Evolutionary conservation across 306 rosid species (phyloP).

Genomic region (Gastrolobium bilobum): DNA sequence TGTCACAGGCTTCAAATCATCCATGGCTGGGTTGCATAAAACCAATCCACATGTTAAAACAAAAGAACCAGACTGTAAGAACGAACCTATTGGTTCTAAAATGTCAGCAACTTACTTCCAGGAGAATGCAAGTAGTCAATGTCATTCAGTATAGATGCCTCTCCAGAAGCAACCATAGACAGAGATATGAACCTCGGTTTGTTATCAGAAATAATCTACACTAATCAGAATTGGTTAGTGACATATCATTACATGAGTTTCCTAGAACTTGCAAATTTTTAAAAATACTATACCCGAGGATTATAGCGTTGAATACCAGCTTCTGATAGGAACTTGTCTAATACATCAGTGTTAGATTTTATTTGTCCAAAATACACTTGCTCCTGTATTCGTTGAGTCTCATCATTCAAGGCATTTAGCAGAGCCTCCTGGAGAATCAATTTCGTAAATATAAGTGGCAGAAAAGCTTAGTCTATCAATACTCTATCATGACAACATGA

Average conservation of each 20-base stretch:
- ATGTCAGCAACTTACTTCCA: conserved; percentile 74
- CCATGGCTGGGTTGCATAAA: conserved; percentile 65
- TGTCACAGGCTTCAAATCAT: conserved; percentile 94
- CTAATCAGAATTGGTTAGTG: conserved; percentile 37
- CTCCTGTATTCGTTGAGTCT: conserved; percentile 93
- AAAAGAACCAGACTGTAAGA: conserved; percentile 35
- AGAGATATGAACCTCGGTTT: conserved; percentile 84
- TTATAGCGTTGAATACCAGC: conserved; percentile 92
- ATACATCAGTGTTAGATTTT: conserved; percentile 84
- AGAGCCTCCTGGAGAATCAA: conserved; percentile 80
- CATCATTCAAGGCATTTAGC: conserved; percentile 86
- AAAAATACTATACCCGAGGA: conserved; percentile 73
- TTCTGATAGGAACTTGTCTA: conserved; percentile 81
- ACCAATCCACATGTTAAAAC: conserved; percentile 52
- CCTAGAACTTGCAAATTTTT: conserved; percentile 19
- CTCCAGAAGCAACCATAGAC: conserved; percentile 66
- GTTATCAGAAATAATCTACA: conserved; percentile 80
- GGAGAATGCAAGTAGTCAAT: conserved; percentile 83
- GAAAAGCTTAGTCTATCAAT: conserved; percentile 29
- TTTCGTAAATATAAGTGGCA: conserved; percentile 39
- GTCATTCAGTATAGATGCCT: conserved; percentile 62
- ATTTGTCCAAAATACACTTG: conserved; percentile 96
- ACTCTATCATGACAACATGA: conserved; percentile 15
- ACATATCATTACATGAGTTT: conserved; percentile 24
- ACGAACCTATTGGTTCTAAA: conserved; percentile 42